Percentiles rank a stretch among this genome's conserved stretches.
Conservation (phyloP, 768 basidiomycete genomes). For the Phylloporus arenicola region DNA sequence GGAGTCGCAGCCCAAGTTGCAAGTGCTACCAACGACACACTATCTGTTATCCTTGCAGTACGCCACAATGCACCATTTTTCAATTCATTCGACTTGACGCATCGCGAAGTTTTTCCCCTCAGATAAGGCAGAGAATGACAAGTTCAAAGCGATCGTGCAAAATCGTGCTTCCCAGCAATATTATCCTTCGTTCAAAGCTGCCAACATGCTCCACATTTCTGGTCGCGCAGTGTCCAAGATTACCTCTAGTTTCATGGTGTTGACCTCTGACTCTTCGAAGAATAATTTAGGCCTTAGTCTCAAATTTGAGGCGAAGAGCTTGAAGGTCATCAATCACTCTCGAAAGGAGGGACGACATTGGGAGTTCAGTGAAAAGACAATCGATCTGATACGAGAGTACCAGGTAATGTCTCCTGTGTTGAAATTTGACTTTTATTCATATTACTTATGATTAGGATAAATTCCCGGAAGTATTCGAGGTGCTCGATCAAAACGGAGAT, state of each 20-base stretch:
- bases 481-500: conserved; percentile 67
- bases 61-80: conserved; percentile 12
- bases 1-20: conserved; percentile 93
- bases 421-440: not conserved
- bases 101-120: conserved; percentile 67
- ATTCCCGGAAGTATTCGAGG: conserved; percentile 80
- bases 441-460: conserved; percentile 39
- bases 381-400: conserved; percentile 79
- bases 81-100: not conserved
- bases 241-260: conserved; percentile 89
- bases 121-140: conserved; percentile 72
- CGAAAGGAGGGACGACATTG: conserved; percentile 77
- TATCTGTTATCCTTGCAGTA: conserved; percentile 88
- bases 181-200: conserved; percentile 72
- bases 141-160: conserved; percentile 66
- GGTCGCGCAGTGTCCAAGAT: conserved; percentile 82
- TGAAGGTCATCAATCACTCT: conserved; percentile 93
- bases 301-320: conserved; percentile 90
- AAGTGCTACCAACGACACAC: conserved; percentile 56
- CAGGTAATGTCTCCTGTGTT: conserved; percentile 41
- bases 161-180: conserved; percentile 52
- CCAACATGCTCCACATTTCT: conserved; percentile 68
- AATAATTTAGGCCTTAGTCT: conserved; percentile 89
- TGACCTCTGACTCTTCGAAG: conserved; percentile 70
- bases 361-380: conserved; percentile 90